A percentile compares a stretch with the other conserved stretches of the same genome.
phyloP scores from a whole-genome alignment of 371 early-diverging fungal species.

The Apophysomyces sp. region DNA sequence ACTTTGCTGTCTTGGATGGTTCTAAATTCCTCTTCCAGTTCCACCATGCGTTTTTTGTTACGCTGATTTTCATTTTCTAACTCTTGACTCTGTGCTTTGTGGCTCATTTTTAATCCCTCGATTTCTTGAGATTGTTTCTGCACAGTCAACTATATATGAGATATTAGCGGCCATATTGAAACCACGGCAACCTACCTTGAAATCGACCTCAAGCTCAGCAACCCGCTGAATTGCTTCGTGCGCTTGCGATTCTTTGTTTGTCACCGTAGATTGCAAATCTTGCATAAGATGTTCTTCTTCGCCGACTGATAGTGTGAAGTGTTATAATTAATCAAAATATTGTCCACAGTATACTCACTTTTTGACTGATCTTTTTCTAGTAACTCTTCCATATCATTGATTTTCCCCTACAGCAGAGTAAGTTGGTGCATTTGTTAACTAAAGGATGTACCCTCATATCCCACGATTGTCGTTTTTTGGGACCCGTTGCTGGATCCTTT shows the following conservation, averaged over 20 bases:
- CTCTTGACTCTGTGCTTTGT: conserved; percentile 39
- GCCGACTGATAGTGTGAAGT: conserved; percentile 29
- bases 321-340: not conserved
- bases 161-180: not conserved
- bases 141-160: conserved; percentile 15
- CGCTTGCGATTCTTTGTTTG: conserved; percentile 59
- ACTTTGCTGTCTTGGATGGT: conserved; percentile 17
- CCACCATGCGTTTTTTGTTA: conserved; percentile 13
- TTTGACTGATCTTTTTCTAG: conserved; percentile 1
- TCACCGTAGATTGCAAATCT: conserved; percentile 54
- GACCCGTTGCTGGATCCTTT: not conserved
- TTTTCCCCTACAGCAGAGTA: conserved; percentile 4
- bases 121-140: conserved; percentile 51
- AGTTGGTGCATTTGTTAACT: not conserved
- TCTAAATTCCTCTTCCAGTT: conserved; percentile 23
- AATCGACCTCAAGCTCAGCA: conserved; percentile 39
- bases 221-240: conserved; percentile 47
- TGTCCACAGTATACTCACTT: not conserved
- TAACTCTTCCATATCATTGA: conserved; percentile 15
- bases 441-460: not conserved
- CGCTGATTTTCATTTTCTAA: conserved; percentile 33
- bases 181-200: conserved; percentile 23
- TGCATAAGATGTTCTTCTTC: conserved; percentile 51
- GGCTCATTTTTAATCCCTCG: conserved; percentile 33
- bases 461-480: not conserved